phyloP scores from a whole-genome alignment of 306 rosid genomes.

The Prunus mume region DNA sequence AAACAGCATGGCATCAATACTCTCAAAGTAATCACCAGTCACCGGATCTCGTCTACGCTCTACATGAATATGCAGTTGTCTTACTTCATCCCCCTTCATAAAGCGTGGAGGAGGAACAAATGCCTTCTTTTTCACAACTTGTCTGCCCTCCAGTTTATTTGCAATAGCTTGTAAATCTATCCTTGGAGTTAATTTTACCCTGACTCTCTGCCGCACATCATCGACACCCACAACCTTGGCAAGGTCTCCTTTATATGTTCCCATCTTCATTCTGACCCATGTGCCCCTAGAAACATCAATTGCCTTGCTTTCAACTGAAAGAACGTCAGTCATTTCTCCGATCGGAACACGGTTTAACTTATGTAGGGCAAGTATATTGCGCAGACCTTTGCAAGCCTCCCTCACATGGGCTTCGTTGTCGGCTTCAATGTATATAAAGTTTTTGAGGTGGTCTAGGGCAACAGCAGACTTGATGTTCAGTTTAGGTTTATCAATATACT shows the following conservation, averaged over 20 bases:
- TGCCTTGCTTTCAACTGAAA: conserved; percentile 92
- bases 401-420: conserved; percentile 92
- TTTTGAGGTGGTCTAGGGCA: conserved; percentile 90
- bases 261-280: conserved; percentile 3
- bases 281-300: conserved; percentile 91
- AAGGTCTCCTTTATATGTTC: too few relatives aligned
- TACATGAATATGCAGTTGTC: too few relatives aligned
- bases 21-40: too few relatives aligned
- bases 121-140: too few relatives aligned
- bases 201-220: conserved; percentile 76
- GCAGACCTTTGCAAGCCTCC: conserved; percentile 92
- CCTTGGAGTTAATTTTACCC: conserved; percentile 85
- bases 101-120: conserved; percentile 19
- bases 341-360: conserved; percentile 73
- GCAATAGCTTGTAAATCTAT: conserved; percentile 58
- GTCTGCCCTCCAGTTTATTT: too few relatives aligned
- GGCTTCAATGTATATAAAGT: conserved; percentile 77
- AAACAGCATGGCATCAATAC: too few relatives aligned
- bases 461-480: conserved; percentile 77
- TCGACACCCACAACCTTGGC: too few relatives aligned
- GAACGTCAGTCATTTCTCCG: conserved; percentile 96
- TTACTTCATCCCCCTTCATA: too few relatives aligned
- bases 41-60: too few relatives aligned
- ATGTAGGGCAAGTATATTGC: conserved; percentile 52
- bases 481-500: conserved; percentile 72